Conservation (phyloP, 495 filamentous ascomycete genomes). For the Aspergillus cristatus region DNA sequence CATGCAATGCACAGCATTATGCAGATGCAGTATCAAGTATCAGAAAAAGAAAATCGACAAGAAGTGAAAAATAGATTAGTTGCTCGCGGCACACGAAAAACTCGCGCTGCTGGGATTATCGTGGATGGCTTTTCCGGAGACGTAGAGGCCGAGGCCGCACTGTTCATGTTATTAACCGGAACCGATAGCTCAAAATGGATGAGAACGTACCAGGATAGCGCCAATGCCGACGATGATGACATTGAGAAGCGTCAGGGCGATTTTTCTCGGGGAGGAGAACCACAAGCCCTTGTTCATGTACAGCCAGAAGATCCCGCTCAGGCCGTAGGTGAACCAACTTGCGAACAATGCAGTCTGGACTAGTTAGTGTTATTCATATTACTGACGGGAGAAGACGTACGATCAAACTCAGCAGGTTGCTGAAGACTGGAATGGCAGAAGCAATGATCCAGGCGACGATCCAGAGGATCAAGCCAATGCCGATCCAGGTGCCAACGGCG, state of each 20-base stretch:
- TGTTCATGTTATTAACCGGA: slow-evolving; percentile 7
- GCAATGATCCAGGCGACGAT: slow-evolving; percentile 63
- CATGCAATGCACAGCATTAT: too few relatives aligned
- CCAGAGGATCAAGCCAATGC: slow-evolving; percentile 48
- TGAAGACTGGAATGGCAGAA: slow-evolving; percentile 64
- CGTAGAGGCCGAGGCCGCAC: slow-evolving; percentile 37
- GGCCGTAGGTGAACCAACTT: slow-evolving; percentile 36
- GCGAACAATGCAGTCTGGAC: slow-evolving; percentile 32
- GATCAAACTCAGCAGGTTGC: slow-evolving; percentile 48
- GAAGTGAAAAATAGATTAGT: slow-evolving; percentile 4
- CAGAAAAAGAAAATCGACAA: not conserved
- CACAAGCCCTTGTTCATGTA: slow-evolving; percentile 27
- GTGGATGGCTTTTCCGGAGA: slow-evolving; percentile 33
- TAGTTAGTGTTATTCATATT: not conserved
- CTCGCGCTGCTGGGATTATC: slow-evolving; percentile 26
- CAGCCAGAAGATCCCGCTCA: slow-evolving; percentile 36
- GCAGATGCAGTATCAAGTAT: too few relatives aligned
- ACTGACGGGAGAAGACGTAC: slow-evolving; percentile 28
- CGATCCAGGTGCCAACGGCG: slow-evolving; percentile 45
- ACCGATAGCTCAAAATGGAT: not conserved
- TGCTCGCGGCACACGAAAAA: slow-evolving; percentile 31
- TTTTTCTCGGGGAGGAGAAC: slow-evolving; percentile 21
- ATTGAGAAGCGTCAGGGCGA: slow-evolving; percentile 25
- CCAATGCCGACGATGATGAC: slow-evolving; percentile 22
- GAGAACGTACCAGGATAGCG: slow-evolving; percentile 21